Evolutionary conservation across 129 eudicot species (phyloP).

Genomic region (Helianthus tuberosus): DNA sequence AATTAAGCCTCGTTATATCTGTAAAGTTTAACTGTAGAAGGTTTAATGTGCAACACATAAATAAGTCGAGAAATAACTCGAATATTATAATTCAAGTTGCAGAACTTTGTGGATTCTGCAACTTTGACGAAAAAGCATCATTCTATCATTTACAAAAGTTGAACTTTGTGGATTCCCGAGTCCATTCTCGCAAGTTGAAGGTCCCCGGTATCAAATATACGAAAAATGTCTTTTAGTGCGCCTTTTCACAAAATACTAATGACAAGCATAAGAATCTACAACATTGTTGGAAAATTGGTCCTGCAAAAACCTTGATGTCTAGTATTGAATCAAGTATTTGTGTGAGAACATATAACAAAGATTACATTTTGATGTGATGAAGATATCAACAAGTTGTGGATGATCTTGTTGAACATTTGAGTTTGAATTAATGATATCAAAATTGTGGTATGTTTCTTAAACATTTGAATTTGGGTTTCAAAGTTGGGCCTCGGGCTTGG

Average conservation of each 20-base stretch:
- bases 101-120: no score
- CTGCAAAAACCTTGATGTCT: conserved; percentile 14
- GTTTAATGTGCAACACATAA: no score
- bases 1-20: not conserved
- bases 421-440: no score
- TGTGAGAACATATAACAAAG: conserved; percentile 2
- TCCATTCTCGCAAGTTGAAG: conserved; percentile 54
- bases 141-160: conserved; percentile 22
- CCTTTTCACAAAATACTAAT: conserved; percentile 4
- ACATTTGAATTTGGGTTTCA: no score
- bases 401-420: not conserved
- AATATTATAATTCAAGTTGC: no score
- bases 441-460: no score
- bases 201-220: conserved; percentile 29
- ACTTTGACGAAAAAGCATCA: conserved; percentile 22
- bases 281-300: conserved; percentile 31
- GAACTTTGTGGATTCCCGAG: conserved; percentile 31
- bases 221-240: conserved; percentile 2
- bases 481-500: no score
- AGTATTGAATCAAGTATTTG: not conserved
- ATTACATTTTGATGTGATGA: not conserved
- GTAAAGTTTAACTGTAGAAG: conserved; percentile 3
- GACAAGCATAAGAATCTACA: conserved; percentile 24
- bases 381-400: conserved; percentile 1
- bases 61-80: no score